These are phyloP conservation scores for Cordia subcordata DNA, from an alignment of 257 asterid species.

Conservation along the genomic window DNA sequence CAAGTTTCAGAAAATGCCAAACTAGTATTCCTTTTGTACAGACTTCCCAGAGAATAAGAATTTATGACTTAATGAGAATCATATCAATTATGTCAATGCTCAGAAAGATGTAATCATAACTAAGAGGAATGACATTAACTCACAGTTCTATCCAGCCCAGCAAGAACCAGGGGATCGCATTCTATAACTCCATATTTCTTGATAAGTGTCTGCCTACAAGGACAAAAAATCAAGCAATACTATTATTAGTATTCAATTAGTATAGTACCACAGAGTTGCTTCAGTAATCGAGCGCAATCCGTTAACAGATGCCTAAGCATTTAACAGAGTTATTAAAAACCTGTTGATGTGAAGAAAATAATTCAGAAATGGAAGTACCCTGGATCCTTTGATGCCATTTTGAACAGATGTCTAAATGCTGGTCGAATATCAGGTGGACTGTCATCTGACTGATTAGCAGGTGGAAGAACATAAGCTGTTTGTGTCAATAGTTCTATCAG, in stretches of 20 bases:
- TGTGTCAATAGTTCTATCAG: conserved; percentile 72
- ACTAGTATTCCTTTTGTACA: no score
- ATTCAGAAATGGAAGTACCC: conserved; percentile 38
- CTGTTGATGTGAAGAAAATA: background rate
- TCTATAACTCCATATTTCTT: conserved; percentile 87
- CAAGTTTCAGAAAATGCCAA: no score
- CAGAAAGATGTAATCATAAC: conserved; percentile 7
- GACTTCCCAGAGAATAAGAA: no score
- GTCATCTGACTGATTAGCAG: conserved; percentile 67
- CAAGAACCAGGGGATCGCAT: conserved; percentile 83
- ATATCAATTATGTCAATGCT: background rate
- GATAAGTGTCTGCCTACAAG: conserved; percentile 58
- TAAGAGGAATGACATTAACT: conserved; percentile 25
- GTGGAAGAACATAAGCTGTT: conserved; percentile 87
- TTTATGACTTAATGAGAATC: no score
- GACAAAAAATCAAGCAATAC: conserved; percentile 4
- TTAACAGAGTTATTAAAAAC: background rate
- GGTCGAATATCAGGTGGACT: conserved; percentile 92
- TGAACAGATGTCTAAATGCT: conserved; percentile 84
- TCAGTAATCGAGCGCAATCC: no score
- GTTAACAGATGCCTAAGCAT: no score
- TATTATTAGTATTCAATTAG: background rate
- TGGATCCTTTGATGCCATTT: conserved; percentile 49
- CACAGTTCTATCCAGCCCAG: conserved; percentile 81
- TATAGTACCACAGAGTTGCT: no score